phyloP scores from a whole-genome alignment of 345 rosid species.

The Linum tenue region DNA sequence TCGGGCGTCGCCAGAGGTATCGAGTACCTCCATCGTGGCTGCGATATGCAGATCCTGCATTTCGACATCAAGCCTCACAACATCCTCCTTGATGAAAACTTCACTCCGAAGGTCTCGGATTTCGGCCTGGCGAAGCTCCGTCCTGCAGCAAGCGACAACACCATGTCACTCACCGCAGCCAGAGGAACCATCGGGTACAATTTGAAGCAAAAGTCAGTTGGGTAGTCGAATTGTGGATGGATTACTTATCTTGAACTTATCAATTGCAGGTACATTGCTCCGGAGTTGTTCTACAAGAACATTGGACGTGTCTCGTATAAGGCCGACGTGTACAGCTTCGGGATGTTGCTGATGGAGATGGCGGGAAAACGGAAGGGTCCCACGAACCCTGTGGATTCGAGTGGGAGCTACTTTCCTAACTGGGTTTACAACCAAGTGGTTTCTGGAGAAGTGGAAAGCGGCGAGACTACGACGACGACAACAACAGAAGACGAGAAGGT shows the following conservation, averaged over 20 bases:
- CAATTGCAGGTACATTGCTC: neutral
- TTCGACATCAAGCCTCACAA: no score
- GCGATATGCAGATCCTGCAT: no score
- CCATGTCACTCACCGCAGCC: neutral
- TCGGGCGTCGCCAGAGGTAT: no score
- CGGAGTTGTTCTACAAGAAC: constrained; percentile 6
- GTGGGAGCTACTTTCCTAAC: neutral
- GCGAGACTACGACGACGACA: no score
- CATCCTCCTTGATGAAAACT: neutral
- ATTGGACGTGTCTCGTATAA: constrained; percentile 3
- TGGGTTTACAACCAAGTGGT: constrained; percentile 2
- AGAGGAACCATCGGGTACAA: neutral
- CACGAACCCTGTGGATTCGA: neutral
- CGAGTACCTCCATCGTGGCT: no score
- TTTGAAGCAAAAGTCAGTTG: no score
- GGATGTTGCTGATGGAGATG: constrained; percentile 7
- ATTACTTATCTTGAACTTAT: no score
- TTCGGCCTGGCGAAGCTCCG: neutral
- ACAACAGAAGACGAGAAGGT: neutral
- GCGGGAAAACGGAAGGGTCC: neutral
- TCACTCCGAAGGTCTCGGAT: neutral
- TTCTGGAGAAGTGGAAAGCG: neutral
- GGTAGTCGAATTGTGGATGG: no score
- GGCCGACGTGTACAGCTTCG: constrained; percentile 4
- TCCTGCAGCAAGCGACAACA: neutral